These are phyloP conservation scores for Aspergillus cristatus DNA, from an alignment of 495 filamentous ascomycete genomes.

Conservation along the genomic window DNA sequence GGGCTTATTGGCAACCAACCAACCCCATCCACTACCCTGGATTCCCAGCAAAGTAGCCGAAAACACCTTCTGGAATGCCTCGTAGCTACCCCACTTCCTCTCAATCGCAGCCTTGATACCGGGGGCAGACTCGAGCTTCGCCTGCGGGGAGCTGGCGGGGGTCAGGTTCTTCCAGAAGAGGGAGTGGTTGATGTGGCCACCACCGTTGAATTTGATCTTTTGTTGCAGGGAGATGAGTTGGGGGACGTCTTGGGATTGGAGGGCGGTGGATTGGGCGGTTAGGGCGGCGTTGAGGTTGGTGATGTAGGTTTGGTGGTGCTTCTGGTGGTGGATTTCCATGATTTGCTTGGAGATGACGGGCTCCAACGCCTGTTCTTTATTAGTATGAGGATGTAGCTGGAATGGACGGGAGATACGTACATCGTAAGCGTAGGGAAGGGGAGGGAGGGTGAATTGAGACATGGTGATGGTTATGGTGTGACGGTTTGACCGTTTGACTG, in stretches of 20 bases:
- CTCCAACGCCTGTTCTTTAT: conserved; percentile 63
- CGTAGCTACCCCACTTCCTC: conserved; percentile 59
- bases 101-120: conserved; percentile 52
- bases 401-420: conserved; percentile 14
- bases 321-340: conserved; percentile 78
- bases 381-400: not conserved
- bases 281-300: conserved; percentile 49
- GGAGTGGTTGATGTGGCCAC: conserved; percentile 86
- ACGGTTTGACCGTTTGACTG: not conserved
- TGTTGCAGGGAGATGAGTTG: conserved; percentile 68
- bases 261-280: conserved; percentile 40
- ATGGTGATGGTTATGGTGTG: conserved; percentile 8
- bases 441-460: conserved; percentile 21
- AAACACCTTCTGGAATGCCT: conserved; percentile 60
- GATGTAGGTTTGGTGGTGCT: conserved; percentile 61
- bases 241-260: conserved; percentile 35
- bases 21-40: conserved; percentile 91
- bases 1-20: conserved; percentile 71
- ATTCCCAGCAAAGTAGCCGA: conserved; percentile 65
- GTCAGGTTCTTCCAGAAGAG: conserved; percentile 90
- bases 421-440: conserved; percentile 37
- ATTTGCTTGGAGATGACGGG: conserved; percentile 90
- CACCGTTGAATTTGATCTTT: conserved; percentile 90
- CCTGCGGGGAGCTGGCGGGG: conserved; percentile 52
- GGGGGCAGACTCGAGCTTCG: conserved; percentile 52